These are phyloP conservation scores for Ambispora gerdemannii DNA, from an alignment of 192 early-diverging fungal genomes.

Conservation along the genomic window DNA sequence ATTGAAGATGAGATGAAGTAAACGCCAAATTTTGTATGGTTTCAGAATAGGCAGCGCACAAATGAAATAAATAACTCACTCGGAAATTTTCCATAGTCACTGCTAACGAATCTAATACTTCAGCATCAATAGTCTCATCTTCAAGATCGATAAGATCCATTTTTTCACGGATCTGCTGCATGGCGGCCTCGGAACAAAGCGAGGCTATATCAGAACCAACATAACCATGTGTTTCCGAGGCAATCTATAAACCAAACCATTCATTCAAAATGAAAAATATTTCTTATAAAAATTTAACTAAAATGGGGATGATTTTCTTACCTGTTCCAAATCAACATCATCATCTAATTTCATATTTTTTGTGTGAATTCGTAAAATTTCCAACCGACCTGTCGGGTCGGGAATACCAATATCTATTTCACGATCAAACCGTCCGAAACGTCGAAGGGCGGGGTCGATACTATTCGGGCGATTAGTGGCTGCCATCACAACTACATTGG, in stretches of 20 bases:
- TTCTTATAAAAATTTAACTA: neutral
- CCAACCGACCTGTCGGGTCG: slow-evolving; percentile 96
- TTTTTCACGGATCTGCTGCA: slow-evolving; percentile 99
- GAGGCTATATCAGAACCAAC: slow-evolving; percentile 97
- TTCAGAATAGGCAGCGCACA: slow-evolving; percentile 27
- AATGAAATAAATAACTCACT: slow-evolving; percentile 35
- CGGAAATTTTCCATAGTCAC: slow-evolving; percentile 98
- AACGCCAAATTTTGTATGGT: no score
- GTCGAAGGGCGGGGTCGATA: slow-evolving; percentile 96
- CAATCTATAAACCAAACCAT: slow-evolving; percentile 50
- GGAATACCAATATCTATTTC: slow-evolving; percentile 99
- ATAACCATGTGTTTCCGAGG: slow-evolving; percentile 95
- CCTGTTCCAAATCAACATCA: slow-evolving; percentile 93
- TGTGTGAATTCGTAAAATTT: slow-evolving; percentile 98
- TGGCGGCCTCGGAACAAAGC: slow-evolving; percentile 97
- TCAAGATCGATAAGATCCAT: slow-evolving; percentile 98
- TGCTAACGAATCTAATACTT: slow-evolving; percentile 90
- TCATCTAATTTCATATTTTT: slow-evolving; percentile 99
- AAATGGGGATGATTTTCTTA: neutral
- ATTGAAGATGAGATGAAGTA: slow-evolving; percentile 10
- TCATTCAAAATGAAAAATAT: neutral
- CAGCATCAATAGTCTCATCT: slow-evolving; percentile 97
- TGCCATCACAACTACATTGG: slow-evolving; percentile 98
- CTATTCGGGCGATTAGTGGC: slow-evolving; percentile 99
- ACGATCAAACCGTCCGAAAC: slow-evolving; percentile 98